Evolutionary conservation across 331 rosid genomes (phyloP), one percentile per base, ranked within the genome.

Genomic region (Saraca asoca): DNA sequence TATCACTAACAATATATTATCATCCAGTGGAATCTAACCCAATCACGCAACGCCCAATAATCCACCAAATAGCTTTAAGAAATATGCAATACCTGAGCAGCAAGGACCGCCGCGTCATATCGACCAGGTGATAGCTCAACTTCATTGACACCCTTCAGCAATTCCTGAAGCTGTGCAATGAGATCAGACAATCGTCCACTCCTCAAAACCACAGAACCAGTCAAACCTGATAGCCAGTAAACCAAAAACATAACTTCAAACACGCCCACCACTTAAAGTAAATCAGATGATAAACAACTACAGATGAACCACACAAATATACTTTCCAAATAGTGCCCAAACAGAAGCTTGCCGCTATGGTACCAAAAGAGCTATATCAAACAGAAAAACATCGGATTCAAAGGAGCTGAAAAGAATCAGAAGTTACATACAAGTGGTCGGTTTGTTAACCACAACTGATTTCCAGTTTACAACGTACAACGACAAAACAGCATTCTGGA

Each of bases 171-270:
- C 73, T 88, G 85, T 24, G 82, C 71, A 69, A 88, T 74, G 18
- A 88, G 74, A 73, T 83, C 86, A 56, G 91, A 82, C 58, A 88
- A 74, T 35, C 69, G 73, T 9, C 97, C 97, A 5, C 81, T 84
- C 78, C 82, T 83, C 80, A 91, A 75, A 68, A 88, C 77, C 80
- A 88, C 69, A 31, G 91, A 85, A 66, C 91, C 78, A 56, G 88
- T 86, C 82, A 88, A 79, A 56, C 97, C 97, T 91, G 38, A 55
- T 61, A 52, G n/a, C 20, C 70, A 73, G 37, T 5, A 44, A 42
- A 57, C 33, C 7, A 57, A 13, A 8, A 7, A 5, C 45, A 34
- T 29, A 52, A 19, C 16, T n/a, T n/a, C n/a, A n/a, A n/a, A 9
- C 15, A 35, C 9, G 12, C 8, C 12, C 34, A 54, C 13, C 64